These are phyloP conservation scores for Penicillium lividum DNA, from an alignment of 495 filamentous ascomycete genomes.

Conservation along the genomic window DNA sequence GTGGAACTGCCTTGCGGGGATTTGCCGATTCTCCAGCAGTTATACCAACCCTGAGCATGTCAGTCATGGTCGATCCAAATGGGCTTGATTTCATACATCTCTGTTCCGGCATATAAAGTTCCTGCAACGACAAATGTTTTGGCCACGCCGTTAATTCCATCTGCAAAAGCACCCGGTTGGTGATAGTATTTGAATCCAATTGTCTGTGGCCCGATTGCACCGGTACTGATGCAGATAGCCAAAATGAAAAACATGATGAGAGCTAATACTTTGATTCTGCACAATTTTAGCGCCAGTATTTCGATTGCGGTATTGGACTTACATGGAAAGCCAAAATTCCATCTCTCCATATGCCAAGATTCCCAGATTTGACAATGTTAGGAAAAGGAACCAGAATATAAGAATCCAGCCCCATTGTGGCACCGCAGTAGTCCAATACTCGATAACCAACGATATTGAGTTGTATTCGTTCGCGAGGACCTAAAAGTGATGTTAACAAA, in stretches of 20 bases:
- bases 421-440: conserved; percentile 41
- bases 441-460: conserved; percentile 46
- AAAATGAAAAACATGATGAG: conserved; percentile 70
- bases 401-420: conserved; percentile 62
- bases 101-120: conserved; percentile 71
- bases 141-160: conserved; percentile 58
- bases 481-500: conserved; percentile 13
- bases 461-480: conserved; percentile 56
- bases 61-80: not conserved
- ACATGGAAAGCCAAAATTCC: conserved; percentile 49
- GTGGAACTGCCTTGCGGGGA: conserved; percentile 61
- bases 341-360: conserved; percentile 69
- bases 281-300: conserved; percentile 1
- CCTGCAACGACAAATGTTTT: conserved; percentile 66
- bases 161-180: conserved; percentile 67
- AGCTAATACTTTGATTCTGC: conserved; percentile 52
- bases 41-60: conserved; percentile 54
- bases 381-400: conserved; percentile 61
- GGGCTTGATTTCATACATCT: conserved; percentile 44
- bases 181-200: conserved; percentile 66
- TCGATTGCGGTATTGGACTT: not conserved
- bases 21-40: conserved; percentile 67
- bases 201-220: conserved; percentile 56
- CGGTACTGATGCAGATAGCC: conserved; percentile 62
- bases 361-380: conserved; percentile 48